Base-by-base conservation (phyloP, 805 yeast species). In the Cyberlindnera japonica region DNA sequence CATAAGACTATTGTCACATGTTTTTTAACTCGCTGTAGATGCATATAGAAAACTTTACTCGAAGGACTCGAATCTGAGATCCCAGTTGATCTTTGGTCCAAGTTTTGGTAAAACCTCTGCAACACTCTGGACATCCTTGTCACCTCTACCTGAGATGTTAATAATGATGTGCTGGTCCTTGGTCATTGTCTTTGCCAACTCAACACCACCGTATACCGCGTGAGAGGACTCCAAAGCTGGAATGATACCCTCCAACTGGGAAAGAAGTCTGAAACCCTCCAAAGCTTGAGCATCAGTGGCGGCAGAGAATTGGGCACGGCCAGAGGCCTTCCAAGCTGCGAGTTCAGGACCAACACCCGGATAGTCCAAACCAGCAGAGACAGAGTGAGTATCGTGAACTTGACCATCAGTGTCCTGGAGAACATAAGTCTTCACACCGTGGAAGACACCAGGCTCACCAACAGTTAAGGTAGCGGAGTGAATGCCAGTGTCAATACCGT, bases 341-440 rank as follows among this genome's bases (percentile, higher is more conserved):
- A 93, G 74, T 67, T 93, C 98, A 23, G 99, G 99, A 33, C 99
- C 99, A 34, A 93, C 99, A 66, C 97, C 99, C 19, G 99, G 99
- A 63, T 93, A 93, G 66, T 93, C 99, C 57, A 93, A 74, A 52
- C 99, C 99, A 28, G 99, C 99, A 49, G 96, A 87, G 27, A 93
- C 95, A 17, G 98, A 91, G 63, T 93, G 98, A 10, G 99, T 93
- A 60, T 93, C 99, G 51, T 84, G 95, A 44, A 93, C 87, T 69
- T 93, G 99, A 38, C 99, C 99, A 62, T 93, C 98, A 14, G 61
- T 55, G 56, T 83, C 86, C 68, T 93, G 99, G 59, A 93, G 74
- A 26, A 93, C 95, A 55, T 83, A 93, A 4, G 99, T 91, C 65
- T 75, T 85, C 36, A 91, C 97, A 64, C 99, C 99, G 58, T 93